Evolutionary conservation across 2,329 filamentous ascomycete genomes (phyloP).

Genomic region (Hymenoscyphus albidus): DNA sequence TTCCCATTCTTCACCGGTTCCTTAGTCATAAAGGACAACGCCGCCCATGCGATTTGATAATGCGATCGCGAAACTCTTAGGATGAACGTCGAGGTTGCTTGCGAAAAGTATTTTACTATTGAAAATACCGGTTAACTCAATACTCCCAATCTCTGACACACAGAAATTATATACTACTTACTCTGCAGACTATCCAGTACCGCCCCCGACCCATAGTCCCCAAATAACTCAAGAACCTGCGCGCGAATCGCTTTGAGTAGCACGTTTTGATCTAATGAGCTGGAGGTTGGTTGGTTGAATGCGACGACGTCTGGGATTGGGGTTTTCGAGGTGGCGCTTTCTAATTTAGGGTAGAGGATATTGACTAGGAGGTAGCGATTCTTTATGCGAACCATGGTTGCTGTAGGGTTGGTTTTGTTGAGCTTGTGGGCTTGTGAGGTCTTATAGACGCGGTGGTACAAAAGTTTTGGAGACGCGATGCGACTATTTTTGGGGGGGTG

Average conservation of each 20-base stretch:
- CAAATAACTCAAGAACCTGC: constrained; percentile 70
- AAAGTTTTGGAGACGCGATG: constrained; percentile 20
- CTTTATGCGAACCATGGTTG: constrained; percentile 87
- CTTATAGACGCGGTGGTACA: constrained; percentile 37
- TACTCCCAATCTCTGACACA: not conserved
- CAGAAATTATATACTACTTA: constrained; percentile 36
- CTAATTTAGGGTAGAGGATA: constrained; percentile 73
- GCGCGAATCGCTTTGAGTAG: constrained; percentile 68
- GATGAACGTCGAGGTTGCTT: constrained; percentile 92
- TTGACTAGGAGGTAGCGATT: constrained; percentile 94
- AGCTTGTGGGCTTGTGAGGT: not conserved
- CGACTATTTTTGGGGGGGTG: constrained; percentile 7
- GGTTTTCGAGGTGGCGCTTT: constrained; percentile 30
- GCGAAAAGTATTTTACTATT: constrained; percentile 85
- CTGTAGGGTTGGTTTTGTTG: not conserved
- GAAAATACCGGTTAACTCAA: not conserved
- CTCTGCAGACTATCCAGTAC: constrained; percentile 66
- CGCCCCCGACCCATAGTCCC: constrained; percentile 81
- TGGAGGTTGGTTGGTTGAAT: constrained; percentile 75
- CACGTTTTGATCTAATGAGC: constrained; percentile 61
- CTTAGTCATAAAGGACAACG: constrained; percentile 72
- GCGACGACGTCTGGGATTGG: constrained; percentile 58
- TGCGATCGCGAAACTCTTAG: constrained; percentile 77
- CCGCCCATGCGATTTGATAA: constrained; percentile 86
- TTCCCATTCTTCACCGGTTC: constrained; percentile 56